A percentile compares a stretch with the other conserved stretches of the same genome.
These are phyloP conservation scores for Lentinula novae-zelandiae DNA, from an alignment of 1,284 basidiomycete species.

Conservation along the genomic window DNA sequence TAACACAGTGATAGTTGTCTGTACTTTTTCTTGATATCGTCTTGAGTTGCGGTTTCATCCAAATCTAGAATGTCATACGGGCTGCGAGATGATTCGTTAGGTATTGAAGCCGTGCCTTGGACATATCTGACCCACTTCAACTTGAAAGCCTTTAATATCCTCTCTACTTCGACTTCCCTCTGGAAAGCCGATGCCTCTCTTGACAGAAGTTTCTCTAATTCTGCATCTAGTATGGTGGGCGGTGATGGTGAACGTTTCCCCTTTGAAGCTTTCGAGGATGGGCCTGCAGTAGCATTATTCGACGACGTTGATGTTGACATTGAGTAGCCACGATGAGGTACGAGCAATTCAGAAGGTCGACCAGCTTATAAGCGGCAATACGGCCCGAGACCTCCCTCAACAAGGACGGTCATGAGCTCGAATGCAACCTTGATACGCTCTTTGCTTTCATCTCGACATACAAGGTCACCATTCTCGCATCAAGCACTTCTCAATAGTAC, in stretches of 20 bases:
- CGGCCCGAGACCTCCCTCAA: not conserved
- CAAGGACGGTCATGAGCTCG: not conserved
- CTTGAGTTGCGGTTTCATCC: slow-evolving; percentile 55
- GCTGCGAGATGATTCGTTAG: slow-evolving; percentile 30
- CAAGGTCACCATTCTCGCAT: not conserved
- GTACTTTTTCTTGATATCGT: slow-evolving; percentile 79
- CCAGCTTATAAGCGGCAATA: not conserved
- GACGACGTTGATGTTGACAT: not conserved
- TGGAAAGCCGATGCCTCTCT: slow-evolving; percentile 81
- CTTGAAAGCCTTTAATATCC: slow-evolving; percentile 81
- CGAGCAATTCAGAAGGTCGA: not conserved
- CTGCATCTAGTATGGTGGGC: slow-evolving; percentile 19
- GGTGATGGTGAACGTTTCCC: not conserved
- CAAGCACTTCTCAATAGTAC: not conserved
- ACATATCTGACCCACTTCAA: slow-evolving; percentile 56
- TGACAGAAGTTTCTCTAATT: slow-evolving; percentile 71
- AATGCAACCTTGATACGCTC: not conserved
- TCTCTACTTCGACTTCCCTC: slow-evolving; percentile 80
- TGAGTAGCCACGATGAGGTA: not conserved
- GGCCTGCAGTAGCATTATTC: not conserved
- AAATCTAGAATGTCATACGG: slow-evolving; percentile 79
- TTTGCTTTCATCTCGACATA: not conserved
- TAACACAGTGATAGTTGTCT: slow-evolving; percentile 77
- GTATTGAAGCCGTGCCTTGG: not conserved
- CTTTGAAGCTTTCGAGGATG: not conserved